Base-by-base conservation (phyloP, 2,329 filamentous ascomycete species). In the Clathrospora elynae region DNA sequence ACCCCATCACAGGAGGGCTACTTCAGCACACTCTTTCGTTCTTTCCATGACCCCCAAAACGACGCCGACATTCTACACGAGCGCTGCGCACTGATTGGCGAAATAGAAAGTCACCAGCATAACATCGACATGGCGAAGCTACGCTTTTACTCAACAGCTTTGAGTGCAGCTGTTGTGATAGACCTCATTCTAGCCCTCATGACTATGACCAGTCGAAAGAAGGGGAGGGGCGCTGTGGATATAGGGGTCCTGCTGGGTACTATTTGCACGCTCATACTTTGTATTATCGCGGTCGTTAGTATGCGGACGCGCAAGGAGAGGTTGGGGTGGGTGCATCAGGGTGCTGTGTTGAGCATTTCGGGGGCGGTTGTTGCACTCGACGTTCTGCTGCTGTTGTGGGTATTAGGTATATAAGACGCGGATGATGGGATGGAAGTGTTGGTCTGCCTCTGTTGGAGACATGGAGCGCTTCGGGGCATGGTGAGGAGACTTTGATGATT, bases 191-290 rank as follows among this genome's bases (percentile, higher is more conserved):
- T 86, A 0, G 76, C 76, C 24, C 75, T 86, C 7, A 78, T 93
- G 24, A 81, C 87, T 20, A 71, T 75, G 10, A 88, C 88, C 1
- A 87, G 87, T 6, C 78, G 81, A 32, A 84, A 83, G 62, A 86
- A 81, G 64, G 76, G 86, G 53, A 76, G 80, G 4, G 76, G 83
- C n/a, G 83, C 88, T 65, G 88, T 92, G 3, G 86, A 91, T 57
- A 81, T 81, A 0, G 87, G 84, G 6, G 85, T 88, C 2, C 77
- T 87, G 1, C 75, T 88, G 26, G 87, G 86, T 7, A 83, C 86
- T 11, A 77, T 87, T 20, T 75, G 81, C 19, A 87, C 84, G 51
- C 65, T 90, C 26, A 77, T 68, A 28, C 40, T 69, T 7, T 59
- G 62, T 22, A 35, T 59, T 28, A 53, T 66, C 20, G 66, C 62